Percentiles rank a stretch among this genome's conserved stretches.
These are phyloP conservation scores for Alternaria sp. DNA, from an alignment of 2,329 filamentous ascomycete species.

Conservation along the genomic window DNA sequence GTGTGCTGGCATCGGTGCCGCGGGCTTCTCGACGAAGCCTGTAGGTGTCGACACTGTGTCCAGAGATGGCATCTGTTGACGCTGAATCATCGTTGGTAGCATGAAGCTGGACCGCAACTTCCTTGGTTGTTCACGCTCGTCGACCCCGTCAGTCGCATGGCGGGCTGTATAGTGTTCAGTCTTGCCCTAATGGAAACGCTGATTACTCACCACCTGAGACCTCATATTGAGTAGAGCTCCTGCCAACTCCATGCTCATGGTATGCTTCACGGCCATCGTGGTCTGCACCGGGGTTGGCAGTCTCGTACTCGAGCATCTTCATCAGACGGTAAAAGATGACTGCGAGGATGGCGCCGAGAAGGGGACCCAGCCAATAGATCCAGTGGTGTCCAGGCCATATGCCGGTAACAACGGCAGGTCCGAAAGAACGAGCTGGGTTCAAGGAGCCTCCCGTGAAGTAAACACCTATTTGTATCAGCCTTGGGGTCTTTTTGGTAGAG, in stretches of 20 bases:
- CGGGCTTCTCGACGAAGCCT: slow-evolving; percentile 17
- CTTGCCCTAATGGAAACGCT: not conserved
- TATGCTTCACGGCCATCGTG: slow-evolving; percentile 53
- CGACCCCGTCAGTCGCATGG: slow-evolving; percentile 35
- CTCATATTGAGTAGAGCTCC: not conserved
- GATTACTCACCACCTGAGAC: not conserved
- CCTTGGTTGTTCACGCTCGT: slow-evolving; percentile 36
- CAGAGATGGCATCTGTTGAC: slow-evolving; percentile 7
- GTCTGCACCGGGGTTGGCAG: slow-evolving; percentile 59
- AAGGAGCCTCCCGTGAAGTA: slow-evolving; percentile 58
- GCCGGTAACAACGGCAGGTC: slow-evolving; percentile 55
- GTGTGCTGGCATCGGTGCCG: slow-evolving; percentile 27
- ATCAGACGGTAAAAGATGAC: slow-evolving; percentile 60
- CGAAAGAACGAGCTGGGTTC: slow-evolving; percentile 60
- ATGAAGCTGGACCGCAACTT: slow-evolving; percentile 20
- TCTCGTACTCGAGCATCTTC: slow-evolving; percentile 60
- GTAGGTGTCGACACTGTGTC: slow-evolving; percentile 6
- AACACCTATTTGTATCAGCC: slow-evolving; percentile 47
- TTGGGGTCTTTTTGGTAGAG: fast-evolving
- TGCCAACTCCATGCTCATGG: slow-evolving; percentile 24
- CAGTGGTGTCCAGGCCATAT: slow-evolving; percentile 58
- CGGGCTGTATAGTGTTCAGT: slow-evolving; percentile 31
- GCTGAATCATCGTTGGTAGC: slow-evolving; percentile 7
- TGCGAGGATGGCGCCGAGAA: slow-evolving; percentile 56
- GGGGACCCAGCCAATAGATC: slow-evolving; percentile 62